Evolutionary conservation across 169 alveolate genomes (phyloP), one percentile per base, ranked within the genome.

Genomic region (Babesia microti): DNA sequence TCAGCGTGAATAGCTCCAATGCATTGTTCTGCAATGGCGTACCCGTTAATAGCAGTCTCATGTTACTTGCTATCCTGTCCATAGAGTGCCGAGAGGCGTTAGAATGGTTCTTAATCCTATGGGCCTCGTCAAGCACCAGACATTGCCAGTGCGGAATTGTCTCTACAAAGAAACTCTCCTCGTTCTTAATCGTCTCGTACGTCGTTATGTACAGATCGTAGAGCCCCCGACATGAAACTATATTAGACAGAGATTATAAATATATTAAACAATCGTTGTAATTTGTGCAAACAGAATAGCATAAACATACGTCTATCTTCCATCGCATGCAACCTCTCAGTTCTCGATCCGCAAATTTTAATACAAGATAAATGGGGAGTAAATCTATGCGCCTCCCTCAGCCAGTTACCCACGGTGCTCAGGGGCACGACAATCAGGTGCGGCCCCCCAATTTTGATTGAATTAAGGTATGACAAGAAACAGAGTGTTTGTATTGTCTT

Each of bases 111-210:
- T 97, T 97, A 52, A 94, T 93, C 44, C 99, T 92, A 65, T 97
- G 97, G 26, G 99, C 99, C 82, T 97, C 99, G 69, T 93, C 98
- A 37, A 91, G 73, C 12, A 90, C 87, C 83, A 92, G 88, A 58
- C 96, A 90, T 61, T 86, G 92, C 97, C 98, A 93, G 11, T 84
- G 39, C 36, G 81, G 80, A 18, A 79, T 65, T 0, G 85, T 76
- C 49, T 83, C 90, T 36, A 79, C 90, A 36, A 81, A 82, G 55
- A 88, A 81, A 27, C 68, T 85, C 78, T 89, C 96, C 40, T 83
- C 91, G 69, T 83, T 78, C 68, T 68, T 80, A 21, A 84, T 91
- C 14, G 94, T 84, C 78, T 89, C 96, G 63, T 89, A 89, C 15
- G 96, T 86, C 15, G 95, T 87, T 41, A 87, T 81, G 56, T 82